Evolutionary conservation across 164 flowering plant species (phyloP).

Genomic region (Macadamia integrifolia): DNA sequence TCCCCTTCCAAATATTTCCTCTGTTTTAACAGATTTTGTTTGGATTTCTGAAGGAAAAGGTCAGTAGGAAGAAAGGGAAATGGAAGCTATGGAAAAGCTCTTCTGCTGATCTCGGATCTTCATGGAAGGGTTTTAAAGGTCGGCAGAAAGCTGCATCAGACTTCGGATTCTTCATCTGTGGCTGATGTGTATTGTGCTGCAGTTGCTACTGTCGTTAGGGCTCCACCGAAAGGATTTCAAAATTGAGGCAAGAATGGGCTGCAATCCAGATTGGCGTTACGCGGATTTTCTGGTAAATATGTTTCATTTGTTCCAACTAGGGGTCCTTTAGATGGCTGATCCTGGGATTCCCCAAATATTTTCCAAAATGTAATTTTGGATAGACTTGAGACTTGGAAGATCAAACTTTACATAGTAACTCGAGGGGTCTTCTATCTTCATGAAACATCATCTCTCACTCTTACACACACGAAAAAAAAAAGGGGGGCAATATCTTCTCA

Average conservation of each 20-base stretch:
- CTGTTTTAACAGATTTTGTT: too few species aligned
- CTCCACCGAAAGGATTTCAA: slow-evolving; percentile 70
- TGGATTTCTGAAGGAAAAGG: slow-evolving; percentile 28
- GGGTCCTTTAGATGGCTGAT: too few species aligned
- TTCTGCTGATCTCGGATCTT: slow-evolving; percentile 29
- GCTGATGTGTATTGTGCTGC: slow-evolving; percentile 51
- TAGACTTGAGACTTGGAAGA: too few species aligned
- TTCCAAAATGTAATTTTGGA: too few species aligned
- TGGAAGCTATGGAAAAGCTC: slow-evolving; percentile 73
- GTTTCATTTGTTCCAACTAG: too few species aligned
- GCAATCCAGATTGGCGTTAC: slow-evolving; percentile 77
- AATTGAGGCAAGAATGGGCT: slow-evolving; percentile 87
- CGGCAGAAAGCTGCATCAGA: slow-evolving; percentile 34
- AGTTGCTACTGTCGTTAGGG: slow-evolving; percentile 65
- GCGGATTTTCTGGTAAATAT: slow-evolving; percentile 71
- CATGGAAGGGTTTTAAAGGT: slow-evolving; percentile 27
- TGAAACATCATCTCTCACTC: too few species aligned
- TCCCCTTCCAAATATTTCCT: too few species aligned
- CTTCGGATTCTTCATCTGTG: slow-evolving; percentile 37
- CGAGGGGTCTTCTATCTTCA: too few species aligned
- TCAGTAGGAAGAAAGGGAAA: slow-evolving; percentile 33
- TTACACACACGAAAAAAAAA: too few species aligned
- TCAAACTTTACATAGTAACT: too few species aligned
- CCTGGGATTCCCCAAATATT: too few species aligned
- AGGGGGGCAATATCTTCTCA: too few species aligned